Conservation (phyloP, 768 basidiomycete species). For the Vararia minispora region DNA sequence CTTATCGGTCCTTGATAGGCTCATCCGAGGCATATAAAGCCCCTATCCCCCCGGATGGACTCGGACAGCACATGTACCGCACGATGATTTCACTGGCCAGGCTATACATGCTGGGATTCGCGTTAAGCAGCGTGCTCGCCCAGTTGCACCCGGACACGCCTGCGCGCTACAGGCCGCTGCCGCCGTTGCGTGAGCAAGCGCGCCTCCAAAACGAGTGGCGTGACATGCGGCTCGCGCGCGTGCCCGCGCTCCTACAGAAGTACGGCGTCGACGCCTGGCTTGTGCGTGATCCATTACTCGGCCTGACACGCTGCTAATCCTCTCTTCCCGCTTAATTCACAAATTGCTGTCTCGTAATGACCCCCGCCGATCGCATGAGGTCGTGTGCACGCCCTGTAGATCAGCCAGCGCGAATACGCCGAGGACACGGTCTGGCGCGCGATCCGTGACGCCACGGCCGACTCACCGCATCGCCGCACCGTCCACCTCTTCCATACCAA, state of each 20-base stretch:
- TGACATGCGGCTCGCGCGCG: constrained; percentile 27
- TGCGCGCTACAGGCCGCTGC: constrained; percentile 26
- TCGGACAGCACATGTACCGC: no score
- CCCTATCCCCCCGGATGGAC: no score
- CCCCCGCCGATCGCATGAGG: background rate
- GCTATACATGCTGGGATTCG: no score
- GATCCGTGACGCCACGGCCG: constrained; percentile 36
- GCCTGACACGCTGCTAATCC: no score
- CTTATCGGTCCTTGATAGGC: no score
- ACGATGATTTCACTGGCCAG: no score
- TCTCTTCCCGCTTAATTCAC: no score
- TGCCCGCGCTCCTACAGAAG: constrained; percentile 31
- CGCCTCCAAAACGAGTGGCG: constrained; percentile 30
- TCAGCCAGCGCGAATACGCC: constrained; percentile 38
- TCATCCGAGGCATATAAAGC: no score
- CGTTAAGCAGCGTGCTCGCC: background rate
- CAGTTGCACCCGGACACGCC: constrained; percentile 15
- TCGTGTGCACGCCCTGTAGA: constrained; percentile 17
- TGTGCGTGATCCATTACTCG: constrained; percentile 16
- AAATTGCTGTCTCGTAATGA: no score
- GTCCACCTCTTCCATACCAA: constrained; percentile 39
- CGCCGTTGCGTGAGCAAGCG: constrained; percentile 30
- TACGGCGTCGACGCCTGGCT: constrained; percentile 34
- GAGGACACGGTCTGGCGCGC: constrained; percentile 46
- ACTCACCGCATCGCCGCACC: constrained; percentile 36